Conservation (phyloP, 2,329 filamentous ascomycete species). For the Nemania sp. region DNA sequence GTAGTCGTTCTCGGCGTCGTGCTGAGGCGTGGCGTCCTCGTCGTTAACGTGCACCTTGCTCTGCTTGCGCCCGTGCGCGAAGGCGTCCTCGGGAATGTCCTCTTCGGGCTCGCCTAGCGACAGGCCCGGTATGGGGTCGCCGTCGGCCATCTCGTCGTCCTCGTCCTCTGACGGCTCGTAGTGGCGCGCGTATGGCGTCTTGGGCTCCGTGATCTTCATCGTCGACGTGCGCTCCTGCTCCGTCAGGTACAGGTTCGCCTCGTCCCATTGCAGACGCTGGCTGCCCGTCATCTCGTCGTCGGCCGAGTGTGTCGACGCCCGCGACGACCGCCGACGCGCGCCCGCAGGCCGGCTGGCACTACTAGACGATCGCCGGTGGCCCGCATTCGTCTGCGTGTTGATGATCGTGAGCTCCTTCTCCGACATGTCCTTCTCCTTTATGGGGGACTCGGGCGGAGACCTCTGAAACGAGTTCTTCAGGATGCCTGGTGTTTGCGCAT, state of each 20-base stretch:
- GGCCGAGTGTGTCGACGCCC: conserved; percentile 49
- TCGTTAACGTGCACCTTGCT: conserved; percentile 80
- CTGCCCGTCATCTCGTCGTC: conserved; percentile 59
- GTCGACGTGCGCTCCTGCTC: conserved; percentile 94
- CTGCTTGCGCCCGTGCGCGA: conserved; percentile 43
- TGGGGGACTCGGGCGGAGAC: conserved; percentile 58
- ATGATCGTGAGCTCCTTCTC: conserved; percentile 90
- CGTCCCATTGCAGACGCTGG: conserved; percentile 94
- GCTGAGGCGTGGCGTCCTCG: conserved; percentile 56
- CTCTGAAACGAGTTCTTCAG: conserved; percentile 84
- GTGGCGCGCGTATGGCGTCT: conserved; percentile 92
- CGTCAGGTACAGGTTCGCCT: conserved; percentile 94
- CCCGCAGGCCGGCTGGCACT: conserved; percentile 63
- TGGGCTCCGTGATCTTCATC: conserved; percentile 99
- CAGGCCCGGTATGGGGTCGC: conserved; percentile 74
- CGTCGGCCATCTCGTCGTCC: conserved; percentile 66
- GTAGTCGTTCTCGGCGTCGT: conserved; percentile 60
- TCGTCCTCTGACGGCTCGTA: conserved; percentile 92
- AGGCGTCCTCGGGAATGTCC: conserved; percentile 56
- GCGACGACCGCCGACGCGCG: conserved; percentile 72
- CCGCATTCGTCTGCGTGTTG: conserved; percentile 94
- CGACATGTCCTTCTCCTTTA: conserved; percentile 56
- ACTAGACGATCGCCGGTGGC: conserved; percentile 81
- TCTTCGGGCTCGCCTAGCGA: conserved; percentile 93
- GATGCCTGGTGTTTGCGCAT: conserved; percentile 64